Evolutionary conservation across 139 green algal genomes (phyloP).

Genomic region (Coelastrella sp.): DNA sequence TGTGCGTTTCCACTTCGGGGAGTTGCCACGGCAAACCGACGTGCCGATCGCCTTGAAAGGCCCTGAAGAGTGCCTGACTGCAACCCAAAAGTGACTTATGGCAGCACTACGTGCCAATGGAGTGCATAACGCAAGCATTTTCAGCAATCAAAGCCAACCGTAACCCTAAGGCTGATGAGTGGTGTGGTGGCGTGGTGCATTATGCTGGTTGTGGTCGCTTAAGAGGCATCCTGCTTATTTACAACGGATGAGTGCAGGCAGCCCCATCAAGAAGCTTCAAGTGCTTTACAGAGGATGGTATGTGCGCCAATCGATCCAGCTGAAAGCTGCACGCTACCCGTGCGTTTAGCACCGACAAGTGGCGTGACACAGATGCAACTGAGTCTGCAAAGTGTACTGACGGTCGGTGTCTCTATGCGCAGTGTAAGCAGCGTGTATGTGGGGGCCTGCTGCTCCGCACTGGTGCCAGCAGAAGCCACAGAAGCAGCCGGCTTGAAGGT

Average conservation of each 20-base stretch:
- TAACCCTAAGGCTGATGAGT: not conserved
- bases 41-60: too few relatives aligned
- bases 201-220: not conserved
- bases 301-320: not conserved
- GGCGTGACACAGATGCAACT: not conserved
- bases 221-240: not conserved
- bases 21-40: too few relatives aligned
- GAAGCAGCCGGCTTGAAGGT: not conserved
- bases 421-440: not conserved
- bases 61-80: too few relatives aligned
- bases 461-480: not conserved
- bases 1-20: too few relatives aligned
- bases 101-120: too few relatives aligned
- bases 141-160: too few relatives aligned
- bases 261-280: not conserved
- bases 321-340: not conserved
- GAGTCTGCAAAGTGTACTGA: not conserved
- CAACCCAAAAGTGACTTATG: too few relatives aligned
- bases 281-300: conserved; percentile 29
- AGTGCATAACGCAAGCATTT: too few relatives aligned
- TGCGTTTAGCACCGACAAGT: not conserved
- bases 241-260: not conserved
- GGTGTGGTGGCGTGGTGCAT: not conserved
- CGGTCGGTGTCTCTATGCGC: not conserved
- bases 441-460: not conserved